Evolutionary conservation across 2,329 filamentous ascomycete genomes (phyloP).

Genomic region (Coniochaeta sp.): DNA sequence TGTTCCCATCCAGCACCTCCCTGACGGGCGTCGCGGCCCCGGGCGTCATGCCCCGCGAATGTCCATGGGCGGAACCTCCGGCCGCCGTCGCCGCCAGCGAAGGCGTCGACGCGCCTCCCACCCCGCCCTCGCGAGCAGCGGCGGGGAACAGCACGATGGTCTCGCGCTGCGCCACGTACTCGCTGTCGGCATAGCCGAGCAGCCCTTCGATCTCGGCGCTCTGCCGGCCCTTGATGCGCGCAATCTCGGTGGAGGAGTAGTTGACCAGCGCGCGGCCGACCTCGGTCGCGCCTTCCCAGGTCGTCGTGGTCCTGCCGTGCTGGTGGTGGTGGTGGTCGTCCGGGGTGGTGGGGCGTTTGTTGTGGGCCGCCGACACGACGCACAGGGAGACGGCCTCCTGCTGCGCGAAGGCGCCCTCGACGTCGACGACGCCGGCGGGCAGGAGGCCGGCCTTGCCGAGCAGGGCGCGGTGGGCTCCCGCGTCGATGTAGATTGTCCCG

Average conservation of each 20-base stretch:
- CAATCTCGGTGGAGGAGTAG: conserved; percentile 81
- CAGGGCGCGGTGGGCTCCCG: conserved; percentile 77
- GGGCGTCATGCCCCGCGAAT: background rate
- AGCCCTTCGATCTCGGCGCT: conserved; percentile 74
- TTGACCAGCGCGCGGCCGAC: conserved; percentile 88
- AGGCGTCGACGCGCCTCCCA: conserved; percentile 42
- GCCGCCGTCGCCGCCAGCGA: conserved; percentile 17
- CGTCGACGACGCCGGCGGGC: conserved; percentile 82
- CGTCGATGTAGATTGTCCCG: conserved; percentile 86
- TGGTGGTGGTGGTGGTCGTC: background rate
- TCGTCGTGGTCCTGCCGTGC: conserved; percentile 26
- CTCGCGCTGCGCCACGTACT: conserved; percentile 85
- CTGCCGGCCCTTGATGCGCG: conserved; percentile 73
- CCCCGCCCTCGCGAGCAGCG: too few species aligned
- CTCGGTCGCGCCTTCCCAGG: conserved; percentile 55
- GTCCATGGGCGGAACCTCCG: too few species aligned
- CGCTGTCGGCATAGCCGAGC: conserved; percentile 87
- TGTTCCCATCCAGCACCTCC: conserved; percentile 8
- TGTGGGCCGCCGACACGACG: conserved; percentile 60
- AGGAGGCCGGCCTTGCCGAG: conserved; percentile 79
- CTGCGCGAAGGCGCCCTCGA: conserved; percentile 82
- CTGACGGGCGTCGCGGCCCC: conserved; percentile 7
- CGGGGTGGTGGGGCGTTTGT: conserved; percentile 26
- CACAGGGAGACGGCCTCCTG: conserved; percentile 87
- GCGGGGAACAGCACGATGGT: conserved; percentile 76